Evolutionary conservation across 495 filamentous ascomycete genomes (phyloP).

Genomic region (Chlorociboria aeruginascens): DNA sequence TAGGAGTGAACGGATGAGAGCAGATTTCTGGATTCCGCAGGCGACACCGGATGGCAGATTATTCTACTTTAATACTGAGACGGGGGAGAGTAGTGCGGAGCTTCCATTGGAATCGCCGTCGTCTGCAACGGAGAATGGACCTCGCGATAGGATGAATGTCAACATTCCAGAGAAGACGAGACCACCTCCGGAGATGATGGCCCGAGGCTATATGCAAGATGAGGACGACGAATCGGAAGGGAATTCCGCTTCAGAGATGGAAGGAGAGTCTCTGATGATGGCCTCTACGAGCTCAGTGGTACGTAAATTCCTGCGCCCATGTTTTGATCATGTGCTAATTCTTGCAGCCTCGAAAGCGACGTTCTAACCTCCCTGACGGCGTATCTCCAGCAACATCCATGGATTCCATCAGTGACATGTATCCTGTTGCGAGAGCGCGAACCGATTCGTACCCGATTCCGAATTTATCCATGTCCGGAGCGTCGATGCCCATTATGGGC

Average conservation of each 20-base stretch:
- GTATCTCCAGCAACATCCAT: constrained; percentile 85
- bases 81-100: constrained; percentile 84
- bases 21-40: constrained; percentile 97
- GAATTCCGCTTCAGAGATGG: constrained; percentile 76
- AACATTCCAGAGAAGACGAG: constrained; percentile 82
- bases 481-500: constrained; percentile 39
- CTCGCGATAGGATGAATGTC: constrained; percentile 76
- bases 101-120: constrained; percentile 85
- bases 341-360: constrained; percentile 37
- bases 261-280: constrained; percentile 43
- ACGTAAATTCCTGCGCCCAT: constrained; percentile 15
- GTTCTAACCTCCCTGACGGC: constrained; percentile 54
- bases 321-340: neutral
- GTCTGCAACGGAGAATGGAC: constrained; percentile 68
- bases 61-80: constrained; percentile 98
- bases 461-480: constrained; percentile 30
- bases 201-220: constrained; percentile 67
- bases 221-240: constrained; percentile 72
- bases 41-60: constrained; percentile 85
- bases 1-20: constrained; percentile 64
- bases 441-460: constrained; percentile 36
- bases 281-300: constrained; percentile 39
- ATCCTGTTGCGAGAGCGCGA: constrained; percentile 32
- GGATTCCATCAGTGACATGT: constrained; percentile 65
- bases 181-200: constrained; percentile 87